Evolutionary conservation across 2,329 filamentous ascomycete genomes (phyloP), one percentile per base, ranked within the genome.

Genomic region (Aspergillus transmontanensis): DNA sequence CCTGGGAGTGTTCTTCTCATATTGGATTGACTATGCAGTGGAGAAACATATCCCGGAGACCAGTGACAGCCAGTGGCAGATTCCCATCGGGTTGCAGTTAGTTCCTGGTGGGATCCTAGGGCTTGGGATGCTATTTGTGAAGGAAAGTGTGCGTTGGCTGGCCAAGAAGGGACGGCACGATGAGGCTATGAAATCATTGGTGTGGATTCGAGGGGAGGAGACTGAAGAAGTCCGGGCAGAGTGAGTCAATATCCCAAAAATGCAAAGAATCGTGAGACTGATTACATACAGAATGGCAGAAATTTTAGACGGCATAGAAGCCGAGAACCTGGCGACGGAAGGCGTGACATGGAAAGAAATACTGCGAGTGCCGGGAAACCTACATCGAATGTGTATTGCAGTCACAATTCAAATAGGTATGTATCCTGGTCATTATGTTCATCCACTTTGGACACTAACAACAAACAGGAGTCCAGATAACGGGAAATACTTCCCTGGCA

Each of bases 11-110:
- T 75, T 77, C 60, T 67, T 77, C 34, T 73, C 75, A 12, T 79
- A 79, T 60, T 80, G 78, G 78, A 80, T 85, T 45, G 81, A 84
- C 68, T 85, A 86, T 61, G 84, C 74, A 3, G 82, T 83, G 4
- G 66, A 75, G 14, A 72, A 76, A 43, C 75, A 81, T 36, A 67
- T 85, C 10, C 64, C 71, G 0, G 19, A 62, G 2, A 54, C 73
- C 2, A 76, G 72, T 1, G 81, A 80, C 0, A 72, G 69, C 16
- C 83, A 86, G 66, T 86, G 84, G 84, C 83, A 83, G 61, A 79
- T 85, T 10, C 82, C 84, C 0, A 68, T 76, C 41, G 73, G 74
- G 21, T 68, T 84, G 14, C 82, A 85, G 65, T 75, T 86, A 14
- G 77, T 85, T 1, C 82, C 82, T 0, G 82, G 80, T 1, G 80